These are phyloP conservation scores for Tulasnella calospora DNA, from an alignment of 768 basidiomycete species.

Conservation along the genomic window DNA sequence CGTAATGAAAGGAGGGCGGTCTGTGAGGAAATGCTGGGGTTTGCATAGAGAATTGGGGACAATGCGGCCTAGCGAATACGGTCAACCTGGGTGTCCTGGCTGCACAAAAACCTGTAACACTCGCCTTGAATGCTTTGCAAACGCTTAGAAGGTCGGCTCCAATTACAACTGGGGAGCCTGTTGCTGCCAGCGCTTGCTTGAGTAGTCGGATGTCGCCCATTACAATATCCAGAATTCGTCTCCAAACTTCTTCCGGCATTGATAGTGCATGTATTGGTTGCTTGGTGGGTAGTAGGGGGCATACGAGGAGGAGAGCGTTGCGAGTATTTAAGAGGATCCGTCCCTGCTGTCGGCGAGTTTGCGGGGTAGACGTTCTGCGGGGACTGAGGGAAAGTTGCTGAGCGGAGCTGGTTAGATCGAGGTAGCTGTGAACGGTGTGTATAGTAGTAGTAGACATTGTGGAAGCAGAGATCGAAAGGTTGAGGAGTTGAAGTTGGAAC, in stretches of 20 bases:
- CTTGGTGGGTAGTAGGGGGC: slow-evolving; percentile 17
- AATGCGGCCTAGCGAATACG: slow-evolving; percentile 50
- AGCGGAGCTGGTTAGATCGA: background rate
- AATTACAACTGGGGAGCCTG: background rate
- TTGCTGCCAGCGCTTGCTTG: background rate
- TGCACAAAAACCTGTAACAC: slow-evolving; percentile 29
- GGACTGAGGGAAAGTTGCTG: background rate
- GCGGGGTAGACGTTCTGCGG: background rate
- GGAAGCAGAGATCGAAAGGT: background rate
- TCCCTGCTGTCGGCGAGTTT: background rate
- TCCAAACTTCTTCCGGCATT: slow-evolving; percentile 28
- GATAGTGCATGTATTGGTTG: slow-evolving; percentile 24
- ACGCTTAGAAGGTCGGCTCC: slow-evolving; percentile 36
- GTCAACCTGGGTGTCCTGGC: background rate
- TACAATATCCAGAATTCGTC: slow-evolving; percentile 22
- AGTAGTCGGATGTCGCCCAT: slow-evolving; percentile 6
- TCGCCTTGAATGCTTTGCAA: slow-evolving; percentile 43
- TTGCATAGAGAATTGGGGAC: slow-evolving; percentile 62
- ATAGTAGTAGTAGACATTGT: background rate
- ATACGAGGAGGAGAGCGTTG: slow-evolving; percentile 8
- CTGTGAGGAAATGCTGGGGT: slow-evolving; percentile 45
- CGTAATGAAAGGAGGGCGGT: slow-evolving; percentile 53
- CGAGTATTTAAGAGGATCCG: slow-evolving; percentile 13
- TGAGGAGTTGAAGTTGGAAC: background rate
- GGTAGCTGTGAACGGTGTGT: background rate